Percentiles rank a stretch among this genome's conserved stretches.
phyloP scores from a whole-genome alignment of 2,329 filamentous ascomycete genomes.

The Colletotrichum sp. region DNA sequence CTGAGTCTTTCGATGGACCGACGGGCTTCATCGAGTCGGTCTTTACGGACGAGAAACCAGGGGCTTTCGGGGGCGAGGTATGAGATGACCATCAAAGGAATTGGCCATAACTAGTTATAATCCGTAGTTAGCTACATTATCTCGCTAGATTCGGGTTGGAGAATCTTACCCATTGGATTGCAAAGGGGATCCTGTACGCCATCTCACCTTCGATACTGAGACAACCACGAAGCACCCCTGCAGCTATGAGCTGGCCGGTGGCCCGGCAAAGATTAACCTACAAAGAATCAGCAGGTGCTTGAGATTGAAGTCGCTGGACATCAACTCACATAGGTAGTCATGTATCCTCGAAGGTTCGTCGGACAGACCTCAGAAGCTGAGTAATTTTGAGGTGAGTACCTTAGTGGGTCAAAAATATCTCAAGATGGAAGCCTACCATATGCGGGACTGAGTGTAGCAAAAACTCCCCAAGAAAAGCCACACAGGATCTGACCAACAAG shows the following conservation, averaged over 20 bases:
- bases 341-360: conserved; percentile 43
- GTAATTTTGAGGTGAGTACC: too few relatives aligned
- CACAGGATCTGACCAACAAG: conserved; percentile 52
- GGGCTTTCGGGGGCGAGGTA: conserved; percentile 47
- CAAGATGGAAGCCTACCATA: conserved; percentile 32
- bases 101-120: conserved; percentile 32
- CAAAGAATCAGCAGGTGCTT: neutral
- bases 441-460: conserved; percentile 45
- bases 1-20: conserved; percentile 34
- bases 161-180: conserved; percentile 38
- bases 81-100: conserved; percentile 39
- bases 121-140: neutral
- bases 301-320: neutral
- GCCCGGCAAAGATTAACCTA: conserved; percentile 47
- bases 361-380: conserved; percentile 48
- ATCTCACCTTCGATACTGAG: conserved; percentile 34
- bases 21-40: conserved; percentile 37
- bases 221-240: conserved; percentile 43
- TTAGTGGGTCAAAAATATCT: too few relatives aligned
- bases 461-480: conserved; percentile 49
- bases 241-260: conserved; percentile 45
- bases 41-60: conserved; percentile 46
- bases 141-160: too few relatives aligned
- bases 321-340: conserved; percentile 36
- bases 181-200: conserved; percentile 46